Conservation (phyloP, 352 stramenopile genomes). For the Pythium dissimile region DNA sequence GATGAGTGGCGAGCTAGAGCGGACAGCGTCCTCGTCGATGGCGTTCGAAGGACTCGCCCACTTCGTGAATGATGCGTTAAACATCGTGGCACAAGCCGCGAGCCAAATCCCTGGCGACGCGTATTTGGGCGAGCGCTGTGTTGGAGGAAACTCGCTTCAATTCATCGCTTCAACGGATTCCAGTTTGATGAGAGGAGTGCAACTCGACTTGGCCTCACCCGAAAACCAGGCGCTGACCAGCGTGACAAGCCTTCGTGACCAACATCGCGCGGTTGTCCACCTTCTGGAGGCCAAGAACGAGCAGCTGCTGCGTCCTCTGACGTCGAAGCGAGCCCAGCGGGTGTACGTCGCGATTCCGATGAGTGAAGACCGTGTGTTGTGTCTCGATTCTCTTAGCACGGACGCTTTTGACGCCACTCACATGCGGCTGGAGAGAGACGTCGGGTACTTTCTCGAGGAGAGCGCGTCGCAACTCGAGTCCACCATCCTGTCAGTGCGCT, state of each 20-base stretch:
- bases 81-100: constrained; percentile 28
- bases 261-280: constrained; percentile 29
- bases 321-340: constrained; percentile 22
- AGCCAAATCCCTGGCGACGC: constrained; percentile 34
- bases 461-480: constrained; percentile 31
- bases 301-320: constrained; percentile 22
- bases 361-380: constrained; percentile 51
- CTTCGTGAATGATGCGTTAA: constrained; percentile 25
- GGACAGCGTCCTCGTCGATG: constrained; percentile 8
- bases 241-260: constrained; percentile 42
- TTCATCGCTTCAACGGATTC: constrained; percentile 37
- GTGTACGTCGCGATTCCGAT: constrained; percentile 42
- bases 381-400: constrained; percentile 48
- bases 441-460: constrained; percentile 44
- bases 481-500: constrained; percentile 32
- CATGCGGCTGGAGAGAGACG: constrained; percentile 42
- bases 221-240: constrained; percentile 32
- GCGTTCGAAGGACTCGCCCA: constrained; percentile 23
- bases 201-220: constrained; percentile 25
- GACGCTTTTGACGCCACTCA: constrained; percentile 42
- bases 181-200: constrained; percentile 48
- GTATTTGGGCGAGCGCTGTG: constrained; percentile 44
- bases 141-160: constrained; percentile 24
- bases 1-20: constrained; percentile 11
- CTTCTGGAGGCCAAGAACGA: constrained; percentile 28